phyloP scores from a whole-genome alignment of 345 rosid species.

The Odontarrhena argentea region DNA sequence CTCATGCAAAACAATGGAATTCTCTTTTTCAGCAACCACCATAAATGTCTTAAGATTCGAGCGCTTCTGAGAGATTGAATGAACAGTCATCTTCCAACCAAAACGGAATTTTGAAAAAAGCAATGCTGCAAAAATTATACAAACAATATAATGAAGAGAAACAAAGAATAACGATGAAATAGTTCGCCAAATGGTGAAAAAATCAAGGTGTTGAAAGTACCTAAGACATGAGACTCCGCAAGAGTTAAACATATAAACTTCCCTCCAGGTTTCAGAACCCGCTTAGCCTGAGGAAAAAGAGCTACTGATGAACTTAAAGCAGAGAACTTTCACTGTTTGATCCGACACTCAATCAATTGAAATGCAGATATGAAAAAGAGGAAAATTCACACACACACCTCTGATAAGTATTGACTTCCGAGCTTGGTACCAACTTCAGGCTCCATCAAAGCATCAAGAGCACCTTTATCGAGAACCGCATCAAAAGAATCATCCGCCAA shows the following conservation, averaged over 20 bases:
- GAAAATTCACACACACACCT: slow-evolving; percentile 49
- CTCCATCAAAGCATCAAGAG: slow-evolving; percentile 98
- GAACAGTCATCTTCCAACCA: slow-evolving; percentile 80
- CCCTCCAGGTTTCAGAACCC: slow-evolving; percentile 70
- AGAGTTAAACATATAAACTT: slow-evolving; percentile 84
- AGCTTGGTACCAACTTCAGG: slow-evolving; percentile 74
- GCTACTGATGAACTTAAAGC: slow-evolving; percentile 3
- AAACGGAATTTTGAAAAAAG: slow-evolving; percentile 79
- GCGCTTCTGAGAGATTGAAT: slow-evolving; percentile 57
- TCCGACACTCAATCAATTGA: neutral
- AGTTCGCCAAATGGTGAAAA: slow-evolving; percentile 1
- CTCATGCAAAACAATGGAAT: slow-evolving; percentile 47
- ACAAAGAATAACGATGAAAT: neutral
- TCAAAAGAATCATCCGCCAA: slow-evolving; percentile 60
- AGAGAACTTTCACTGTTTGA: slow-evolving; percentile 15
- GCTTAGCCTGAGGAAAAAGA: slow-evolving; percentile 58
- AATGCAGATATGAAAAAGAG: neutral
- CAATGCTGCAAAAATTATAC: slow-evolving; percentile 56
- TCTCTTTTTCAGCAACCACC: slow-evolving; percentile 76
- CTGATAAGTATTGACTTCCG: slow-evolving; percentile 74
- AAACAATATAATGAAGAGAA: neutral
- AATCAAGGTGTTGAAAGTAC: slow-evolving; percentile 41
- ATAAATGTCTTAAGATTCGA: slow-evolving; percentile 69
- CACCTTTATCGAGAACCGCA: slow-evolving; percentile 88
- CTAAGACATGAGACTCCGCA: slow-evolving; percentile 92